Conservation (phyloP, 257 asterid genomes). For the Rubia yunnanensis region DNA sequence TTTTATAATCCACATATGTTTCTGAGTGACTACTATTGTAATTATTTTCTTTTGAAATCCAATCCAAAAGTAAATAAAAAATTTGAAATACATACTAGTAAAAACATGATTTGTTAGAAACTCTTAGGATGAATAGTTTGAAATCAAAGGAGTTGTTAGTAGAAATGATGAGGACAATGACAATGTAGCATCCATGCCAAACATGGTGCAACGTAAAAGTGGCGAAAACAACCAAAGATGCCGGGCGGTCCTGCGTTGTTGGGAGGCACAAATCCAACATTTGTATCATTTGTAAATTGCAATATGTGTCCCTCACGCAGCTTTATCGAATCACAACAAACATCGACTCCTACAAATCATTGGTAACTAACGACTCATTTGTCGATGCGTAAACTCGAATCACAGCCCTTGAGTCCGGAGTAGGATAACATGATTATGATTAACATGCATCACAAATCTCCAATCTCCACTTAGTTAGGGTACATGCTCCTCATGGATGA, state of each 20-base stretch:
- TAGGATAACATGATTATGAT: neutral
- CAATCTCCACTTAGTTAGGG: neutral
- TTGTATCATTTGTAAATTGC: neutral
- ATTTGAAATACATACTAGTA: too few species aligned
- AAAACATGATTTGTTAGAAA: neutral
- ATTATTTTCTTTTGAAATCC: too few species aligned
- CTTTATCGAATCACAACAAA: neutral
- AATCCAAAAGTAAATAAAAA: too few species aligned
- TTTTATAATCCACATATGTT: too few species aligned
- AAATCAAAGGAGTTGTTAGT: neutral
- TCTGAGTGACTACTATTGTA: too few species aligned
- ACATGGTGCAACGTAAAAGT: neutral
- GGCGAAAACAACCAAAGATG: neutral
- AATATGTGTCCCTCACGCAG: neutral
- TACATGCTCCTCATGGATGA: neutral
- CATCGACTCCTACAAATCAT: neutral
- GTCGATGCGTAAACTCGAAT: neutral
- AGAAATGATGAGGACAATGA: neutral
- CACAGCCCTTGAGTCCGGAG: neutral
- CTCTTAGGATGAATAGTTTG: neutral
- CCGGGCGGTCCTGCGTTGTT: neutral
- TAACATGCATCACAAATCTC: neutral
- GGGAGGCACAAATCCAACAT: neutral
- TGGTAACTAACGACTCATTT: neutral
- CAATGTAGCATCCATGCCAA: conserved; percentile 11